A percentile compares a stretch with the other conserved stretches of the same genome.
Evolutionary conservation across 805 yeast species (phyloP).

Genomic region (Metschnikowia borealis): DNA sequence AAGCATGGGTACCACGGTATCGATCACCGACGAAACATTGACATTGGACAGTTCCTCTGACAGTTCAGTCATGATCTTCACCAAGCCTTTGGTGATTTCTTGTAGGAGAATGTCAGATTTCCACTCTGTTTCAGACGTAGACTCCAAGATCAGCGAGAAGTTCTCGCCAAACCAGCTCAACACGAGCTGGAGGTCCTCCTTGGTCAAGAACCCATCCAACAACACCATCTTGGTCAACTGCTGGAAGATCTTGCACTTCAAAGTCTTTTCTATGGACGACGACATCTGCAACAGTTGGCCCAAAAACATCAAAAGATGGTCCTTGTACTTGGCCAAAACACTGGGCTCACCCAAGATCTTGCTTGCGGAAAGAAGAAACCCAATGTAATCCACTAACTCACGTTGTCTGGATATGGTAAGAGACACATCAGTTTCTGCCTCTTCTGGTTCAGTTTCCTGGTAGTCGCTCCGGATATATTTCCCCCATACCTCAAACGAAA

Average conservation of each 20-base stretch:
- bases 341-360: constrained; percentile 29
- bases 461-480: constrained; percentile 27
- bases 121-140: constrained; percentile 20
- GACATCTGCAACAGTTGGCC: constrained; percentile 68
- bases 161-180: constrained; percentile 64
- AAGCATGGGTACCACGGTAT: constrained; percentile 28
- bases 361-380: constrained; percentile 49
- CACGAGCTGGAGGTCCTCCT: constrained; percentile 56
- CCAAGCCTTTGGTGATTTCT: constrained; percentile 54
- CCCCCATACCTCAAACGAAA: constrained; percentile 42
- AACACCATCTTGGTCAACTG: constrained; percentile 57
- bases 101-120: constrained; percentile 47
- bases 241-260: constrained; percentile 61
- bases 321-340: constrained; percentile 49
- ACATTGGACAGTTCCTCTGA: constrained; percentile 19
- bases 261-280: constrained; percentile 63
- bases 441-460: constrained; percentile 7
- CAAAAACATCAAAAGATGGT: constrained; percentile 61
- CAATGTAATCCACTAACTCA: constrained; percentile 53
- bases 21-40: constrained; percentile 36
- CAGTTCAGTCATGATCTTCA: constrained; percentile 35
- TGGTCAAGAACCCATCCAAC: constrained; percentile 45
- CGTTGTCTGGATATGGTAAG: constrained; percentile 57
- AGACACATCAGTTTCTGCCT: constrained; percentile 20
- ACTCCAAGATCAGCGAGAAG: constrained; percentile 38